These are phyloP conservation scores for Phytophthora ramorum DNA, from an alignment of 352 stramenopile genomes.

Conservation along the genomic window DNA sequence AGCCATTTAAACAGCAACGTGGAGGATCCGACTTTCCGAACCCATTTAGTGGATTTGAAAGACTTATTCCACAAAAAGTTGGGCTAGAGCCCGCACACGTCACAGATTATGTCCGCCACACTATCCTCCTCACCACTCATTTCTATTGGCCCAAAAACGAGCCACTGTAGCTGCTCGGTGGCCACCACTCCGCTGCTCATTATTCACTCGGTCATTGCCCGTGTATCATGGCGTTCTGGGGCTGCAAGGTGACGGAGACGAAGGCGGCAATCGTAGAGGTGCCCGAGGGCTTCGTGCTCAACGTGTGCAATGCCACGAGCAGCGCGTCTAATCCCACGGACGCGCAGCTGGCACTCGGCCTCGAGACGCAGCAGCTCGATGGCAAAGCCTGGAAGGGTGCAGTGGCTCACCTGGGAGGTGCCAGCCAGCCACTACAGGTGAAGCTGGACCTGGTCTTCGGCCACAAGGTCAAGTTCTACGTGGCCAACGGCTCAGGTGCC, in stretches of 20 bases:
- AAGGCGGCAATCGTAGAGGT: conserved; percentile 61
- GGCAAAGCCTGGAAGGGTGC: conserved; percentile 67
- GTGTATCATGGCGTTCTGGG: conserved; percentile 60
- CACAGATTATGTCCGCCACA: conserved; percentile 30
- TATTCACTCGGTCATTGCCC: conserved; percentile 1
- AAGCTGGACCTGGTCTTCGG: conserved; percentile 88
- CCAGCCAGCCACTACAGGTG: conserved; percentile 57
- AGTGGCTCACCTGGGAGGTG: conserved; percentile 60
- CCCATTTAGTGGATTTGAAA: too few relatives aligned
- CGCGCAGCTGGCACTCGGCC: conserved; percentile 46
- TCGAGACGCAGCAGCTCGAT: conserved; percentile 78
- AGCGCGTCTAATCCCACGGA: conserved; percentile 22
- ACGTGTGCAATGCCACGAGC: conserved; percentile 64
- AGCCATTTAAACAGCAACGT: too few relatives aligned
- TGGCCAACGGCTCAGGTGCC: conserved; percentile 61
- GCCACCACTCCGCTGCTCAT: conserved; percentile 4
- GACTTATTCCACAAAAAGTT: too few relatives aligned
- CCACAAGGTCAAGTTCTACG: conserved; percentile 80
- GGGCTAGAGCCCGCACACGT: conserved; percentile 26
- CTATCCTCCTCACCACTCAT: conserved; percentile 36
- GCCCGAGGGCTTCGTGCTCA: conserved; percentile 68
- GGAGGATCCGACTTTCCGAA: too few relatives aligned
- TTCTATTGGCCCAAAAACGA: conserved; percentile 17
- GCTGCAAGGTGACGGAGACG: conserved; percentile 58
- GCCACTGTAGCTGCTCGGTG: conserved; percentile 8